Conservation (phyloP, 2,329 filamentous ascomycete species). For the Cryphonectria parasitica region DNA sequence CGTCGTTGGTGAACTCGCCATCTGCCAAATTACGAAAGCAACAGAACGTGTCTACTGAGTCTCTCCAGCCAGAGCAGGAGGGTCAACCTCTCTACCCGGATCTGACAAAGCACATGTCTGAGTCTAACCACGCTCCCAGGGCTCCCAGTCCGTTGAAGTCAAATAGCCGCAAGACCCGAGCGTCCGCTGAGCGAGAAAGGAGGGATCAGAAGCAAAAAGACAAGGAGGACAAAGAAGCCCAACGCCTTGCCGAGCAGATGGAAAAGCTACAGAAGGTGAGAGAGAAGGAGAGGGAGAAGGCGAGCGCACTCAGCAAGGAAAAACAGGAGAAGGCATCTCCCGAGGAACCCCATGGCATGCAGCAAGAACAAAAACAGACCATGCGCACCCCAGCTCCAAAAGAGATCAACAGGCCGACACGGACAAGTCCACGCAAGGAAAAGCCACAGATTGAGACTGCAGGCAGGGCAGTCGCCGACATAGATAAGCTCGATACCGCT, state of each 20-base stretch:
- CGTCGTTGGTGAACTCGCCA: conserved; percentile 56
- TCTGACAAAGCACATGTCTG: conserved; percentile 44
- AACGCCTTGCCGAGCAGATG: conserved; percentile 62
- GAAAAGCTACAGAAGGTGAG: conserved; percentile 69
- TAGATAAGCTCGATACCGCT: conserved; percentile 38
- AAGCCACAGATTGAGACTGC: conserved; percentile 40
- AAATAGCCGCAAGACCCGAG: conserved; percentile 55
- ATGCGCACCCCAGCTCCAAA: conserved; percentile 40
- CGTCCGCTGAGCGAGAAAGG: conserved; percentile 63
- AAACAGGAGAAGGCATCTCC: conserved; percentile 54
- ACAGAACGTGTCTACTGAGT: conserved; percentile 52
- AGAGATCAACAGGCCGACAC: conserved; percentile 49
- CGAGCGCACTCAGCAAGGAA: conserved; percentile 60
- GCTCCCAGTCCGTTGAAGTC: conserved; percentile 49
- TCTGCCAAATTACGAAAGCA: conserved; percentile 52
- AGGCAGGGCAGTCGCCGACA: conserved; percentile 38
- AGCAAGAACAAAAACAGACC: conserved; percentile 55
- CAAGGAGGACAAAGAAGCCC: conserved; percentile 62
- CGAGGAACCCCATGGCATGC: conserved; percentile 55
- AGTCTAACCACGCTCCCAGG: conserved; percentile 38
- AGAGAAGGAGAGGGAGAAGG: conserved; percentile 72
- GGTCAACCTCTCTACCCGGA: conserved; percentile 51
- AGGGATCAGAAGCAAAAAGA: conserved; percentile 67
- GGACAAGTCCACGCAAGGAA: conserved; percentile 57
- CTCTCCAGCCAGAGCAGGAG: conserved; percentile 40